Conservation (phyloP, 331 rosid species). For the Rosa hybrid region DNA sequence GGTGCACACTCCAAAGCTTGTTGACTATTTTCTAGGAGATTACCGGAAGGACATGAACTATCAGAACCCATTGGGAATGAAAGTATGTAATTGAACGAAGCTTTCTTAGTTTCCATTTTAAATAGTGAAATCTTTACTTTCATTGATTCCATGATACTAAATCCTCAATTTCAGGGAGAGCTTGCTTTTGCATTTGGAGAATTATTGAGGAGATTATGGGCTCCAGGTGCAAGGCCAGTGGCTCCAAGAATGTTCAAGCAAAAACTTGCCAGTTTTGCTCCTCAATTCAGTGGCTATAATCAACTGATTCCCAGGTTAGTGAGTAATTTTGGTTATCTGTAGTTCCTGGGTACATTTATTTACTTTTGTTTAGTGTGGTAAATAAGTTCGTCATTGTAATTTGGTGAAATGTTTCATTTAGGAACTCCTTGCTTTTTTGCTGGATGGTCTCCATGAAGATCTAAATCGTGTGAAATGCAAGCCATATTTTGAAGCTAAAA, state of each 20-base stretch:
- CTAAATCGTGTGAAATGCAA: slow-evolving; percentile 84
- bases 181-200: slow-evolving; percentile 90
- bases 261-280: slow-evolving; percentile 73
- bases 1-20: slow-evolving; percentile 79
- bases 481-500: slow-evolving; percentile 77
- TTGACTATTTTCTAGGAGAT: slow-evolving; percentile 79
- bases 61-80: slow-evolving; percentile 85
- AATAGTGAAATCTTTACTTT: slow-evolving; percentile 12
- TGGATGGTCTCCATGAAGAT: slow-evolving; percentile 94
- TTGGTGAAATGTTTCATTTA: slow-evolving; percentile 38
- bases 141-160: background rate
- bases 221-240: slow-evolving; percentile 63
- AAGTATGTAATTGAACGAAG: slow-evolving; percentile 42
- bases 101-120: slow-evolving; percentile 21
- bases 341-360: slow-evolving; percentile 11
- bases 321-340: slow-evolving; percentile 14
- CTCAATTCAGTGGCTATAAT: slow-evolving; percentile 80
- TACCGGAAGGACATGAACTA: slow-evolving; percentile 70
- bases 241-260: slow-evolving; percentile 68
- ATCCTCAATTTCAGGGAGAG: slow-evolving; percentile 63
- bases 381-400: slow-evolving; percentile 25
- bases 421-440: slow-evolving; percentile 91
- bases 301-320: slow-evolving; percentile 95
- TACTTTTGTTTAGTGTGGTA: slow-evolving; percentile 19
- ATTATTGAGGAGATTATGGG: slow-evolving; percentile 79